These are phyloP conservation scores for Metschnikowia picachoensis DNA, from an alignment of 805 yeast species.

Conservation along the genomic window DNA sequence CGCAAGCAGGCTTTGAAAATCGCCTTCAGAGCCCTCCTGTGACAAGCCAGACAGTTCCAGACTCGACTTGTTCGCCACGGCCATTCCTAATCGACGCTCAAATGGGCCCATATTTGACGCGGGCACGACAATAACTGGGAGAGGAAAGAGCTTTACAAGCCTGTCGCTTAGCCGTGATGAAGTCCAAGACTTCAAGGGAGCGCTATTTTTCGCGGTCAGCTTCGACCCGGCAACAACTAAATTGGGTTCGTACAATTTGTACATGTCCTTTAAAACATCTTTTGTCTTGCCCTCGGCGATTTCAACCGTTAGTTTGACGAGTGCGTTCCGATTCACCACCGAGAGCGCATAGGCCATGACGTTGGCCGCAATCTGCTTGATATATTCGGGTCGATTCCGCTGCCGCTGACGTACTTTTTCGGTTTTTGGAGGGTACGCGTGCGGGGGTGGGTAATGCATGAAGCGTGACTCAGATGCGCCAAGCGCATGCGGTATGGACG, in stretches of 20 bases:
- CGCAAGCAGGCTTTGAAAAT: background rate
- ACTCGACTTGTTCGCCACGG: constrained; percentile 17
- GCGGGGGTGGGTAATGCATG: constrained; percentile 17
- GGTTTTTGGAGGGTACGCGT: constrained; percentile 20
- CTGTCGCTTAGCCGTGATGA: constrained; percentile 62
- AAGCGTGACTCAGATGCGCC: constrained; percentile 8
- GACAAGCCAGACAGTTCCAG: background rate
- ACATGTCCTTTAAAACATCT: constrained; percentile 54
- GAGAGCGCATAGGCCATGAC: constrained; percentile 51
- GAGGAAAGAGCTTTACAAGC: constrained; percentile 57
- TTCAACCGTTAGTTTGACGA: constrained; percentile 55
- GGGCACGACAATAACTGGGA: constrained; percentile 67
- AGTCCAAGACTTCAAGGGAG: constrained; percentile 57
- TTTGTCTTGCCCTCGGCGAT: constrained; percentile 56
- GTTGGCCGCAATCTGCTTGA: constrained; percentile 43
- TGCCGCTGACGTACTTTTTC: constrained; percentile 32
- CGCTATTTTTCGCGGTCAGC: constrained; percentile 38
- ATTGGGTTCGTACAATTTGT: constrained; percentile 58
- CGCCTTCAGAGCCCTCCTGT: background rate
- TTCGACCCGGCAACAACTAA: constrained; percentile 55
- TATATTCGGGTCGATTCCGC: constrained; percentile 45
- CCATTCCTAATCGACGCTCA: constrained; percentile 41
- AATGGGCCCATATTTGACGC: constrained; percentile 53
- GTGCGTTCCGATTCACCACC: constrained; percentile 42
- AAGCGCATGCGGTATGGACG: constrained; percentile 39